Percentiles rank a stretch among this genome's conserved stretches.
These are phyloP conservation scores for Ascochyta fabae DNA, from an alignment of 2,329 filamentous ascomycete genomes.

Conservation along the genomic window DNA sequence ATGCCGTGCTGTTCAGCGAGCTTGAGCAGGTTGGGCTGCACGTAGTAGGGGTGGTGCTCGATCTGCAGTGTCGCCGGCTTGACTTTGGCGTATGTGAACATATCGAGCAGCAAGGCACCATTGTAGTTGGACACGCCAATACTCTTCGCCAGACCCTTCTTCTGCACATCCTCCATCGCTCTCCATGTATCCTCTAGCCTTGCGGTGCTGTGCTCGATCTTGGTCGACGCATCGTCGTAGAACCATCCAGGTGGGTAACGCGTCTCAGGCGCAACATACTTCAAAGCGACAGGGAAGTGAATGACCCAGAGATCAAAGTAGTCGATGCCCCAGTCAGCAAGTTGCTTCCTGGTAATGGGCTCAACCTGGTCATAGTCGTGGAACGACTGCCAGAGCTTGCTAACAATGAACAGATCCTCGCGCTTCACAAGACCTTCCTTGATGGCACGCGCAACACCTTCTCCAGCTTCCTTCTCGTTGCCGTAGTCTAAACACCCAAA, in stretches of 20 bases:
- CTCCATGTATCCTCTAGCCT: constrained; percentile 47
- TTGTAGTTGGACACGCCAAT: constrained; percentile 49
- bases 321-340: constrained; percentile 56
- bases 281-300: constrained; percentile 70
- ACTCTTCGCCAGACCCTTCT: constrained; percentile 55
- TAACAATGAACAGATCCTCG: constrained; percentile 88
- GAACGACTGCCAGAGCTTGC: constrained; percentile 93
- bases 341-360: constrained; percentile 71
- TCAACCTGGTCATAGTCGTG: constrained; percentile 79
- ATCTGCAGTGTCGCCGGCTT: constrained; percentile 48
- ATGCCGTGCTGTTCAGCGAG: constrained; percentile 44
- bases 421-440: constrained; percentile 48
- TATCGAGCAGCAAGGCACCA: constrained; percentile 55
- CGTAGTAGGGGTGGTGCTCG: constrained; percentile 49
- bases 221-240: constrained; percentile 39
- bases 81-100: constrained; percentile 59
- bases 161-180: constrained; percentile 51
- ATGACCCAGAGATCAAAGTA: constrained; percentile 65
- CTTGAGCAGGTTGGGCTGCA: constrained; percentile 43
- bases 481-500: constrained; percentile 40
- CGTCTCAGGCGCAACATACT: constrained; percentile 53
- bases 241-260: constrained; percentile 49
- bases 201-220: constrained; percentile 45
- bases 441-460: constrained; percentile 48
- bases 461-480: constrained; percentile 47